Evolutionary conservation across 257 asterid species (phyloP).

Genomic region (Striga asiatica): DNA sequence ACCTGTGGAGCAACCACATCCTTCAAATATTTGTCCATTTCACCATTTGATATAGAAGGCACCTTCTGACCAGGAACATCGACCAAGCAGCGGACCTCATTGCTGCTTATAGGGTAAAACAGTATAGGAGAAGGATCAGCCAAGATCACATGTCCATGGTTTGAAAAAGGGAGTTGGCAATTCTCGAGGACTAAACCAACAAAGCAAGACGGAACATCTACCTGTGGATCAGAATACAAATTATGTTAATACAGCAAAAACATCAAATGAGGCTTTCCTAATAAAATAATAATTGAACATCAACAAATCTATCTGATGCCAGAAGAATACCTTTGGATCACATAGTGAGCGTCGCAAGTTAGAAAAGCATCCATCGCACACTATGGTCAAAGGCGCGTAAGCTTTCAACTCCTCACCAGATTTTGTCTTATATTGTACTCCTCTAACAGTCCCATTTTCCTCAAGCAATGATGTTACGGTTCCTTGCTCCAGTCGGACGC

Average conservation of each 20-base stretch:
- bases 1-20: conserved; percentile 38
- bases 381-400: conserved; percentile 30
- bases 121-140: conserved; percentile 43
- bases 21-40: conserved; percentile 37
- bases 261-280: neutral
- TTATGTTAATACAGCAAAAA: neutral
- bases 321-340: conserved; percentile 27
- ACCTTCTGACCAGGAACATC: conserved; percentile 46
- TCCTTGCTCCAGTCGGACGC: conserved; percentile 44
- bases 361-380: conserved; percentile 36
- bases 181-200: conserved; percentile 37
- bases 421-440: conserved; percentile 27
- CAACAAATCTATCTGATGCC: neutral
- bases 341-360: conserved; percentile 35
- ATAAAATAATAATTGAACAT: neutral
- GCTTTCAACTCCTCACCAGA: conserved; percentile 27
- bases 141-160: conserved; percentile 39
- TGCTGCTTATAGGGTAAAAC: conserved; percentile 39
- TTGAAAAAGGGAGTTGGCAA: conserved; percentile 23
- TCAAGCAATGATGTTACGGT: conserved; percentile 30
- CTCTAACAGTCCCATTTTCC: conserved; percentile 28
- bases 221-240: conserved; percentile 18
- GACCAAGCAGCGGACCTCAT: conserved; percentile 38
- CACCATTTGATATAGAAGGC: conserved; percentile 36
- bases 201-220: conserved; percentile 37